Evolutionary conservation across 2,329 filamentous ascomycete genomes (phyloP).

Genomic region (Colletotrichum sp.): DNA sequence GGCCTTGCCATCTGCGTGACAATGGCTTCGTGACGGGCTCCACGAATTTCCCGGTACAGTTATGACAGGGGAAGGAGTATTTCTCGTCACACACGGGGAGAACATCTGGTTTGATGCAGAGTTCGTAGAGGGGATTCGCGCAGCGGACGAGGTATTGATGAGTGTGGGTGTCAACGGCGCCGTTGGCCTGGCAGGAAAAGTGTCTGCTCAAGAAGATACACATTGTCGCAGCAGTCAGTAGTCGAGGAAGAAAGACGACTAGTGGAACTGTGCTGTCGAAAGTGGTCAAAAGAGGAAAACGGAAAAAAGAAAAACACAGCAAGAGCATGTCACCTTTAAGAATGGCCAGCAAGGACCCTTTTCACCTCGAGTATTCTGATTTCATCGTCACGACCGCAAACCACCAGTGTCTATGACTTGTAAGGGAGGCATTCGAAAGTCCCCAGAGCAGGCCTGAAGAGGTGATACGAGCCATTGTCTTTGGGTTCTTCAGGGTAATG

Average conservation of each 20-base stretch:
- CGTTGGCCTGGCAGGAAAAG: not conserved
- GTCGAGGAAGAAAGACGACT: not conserved
- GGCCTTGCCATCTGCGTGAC: not conserved
- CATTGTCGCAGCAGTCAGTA: not conserved
- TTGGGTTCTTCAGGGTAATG: not conserved
- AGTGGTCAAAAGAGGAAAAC: not conserved
- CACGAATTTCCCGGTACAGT: constrained; percentile 5
- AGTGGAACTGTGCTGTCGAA: not conserved
- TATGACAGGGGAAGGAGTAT: not conserved
- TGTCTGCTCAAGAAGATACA: constrained; percentile 2
- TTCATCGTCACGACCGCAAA: not conserved
- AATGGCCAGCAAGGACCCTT: not conserved
- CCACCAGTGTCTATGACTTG: not conserved
- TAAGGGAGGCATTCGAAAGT: not conserved
- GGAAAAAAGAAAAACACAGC: not conserved
- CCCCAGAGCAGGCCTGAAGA: not conserved
- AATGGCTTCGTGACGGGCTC: not conserved
- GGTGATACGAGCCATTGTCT: not conserved
- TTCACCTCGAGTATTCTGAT: not conserved
- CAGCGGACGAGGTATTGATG: constrained; percentile 5
- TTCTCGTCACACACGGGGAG: not conserved
- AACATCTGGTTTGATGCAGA: not conserved
- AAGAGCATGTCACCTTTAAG: not conserved
- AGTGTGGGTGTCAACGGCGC: not conserved
- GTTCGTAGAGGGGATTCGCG: constrained; percentile 8